Evolutionary conservation across 1,284 basidiomycete genomes (phyloP).

Genomic region (Stygiomarasmius scandens): DNA sequence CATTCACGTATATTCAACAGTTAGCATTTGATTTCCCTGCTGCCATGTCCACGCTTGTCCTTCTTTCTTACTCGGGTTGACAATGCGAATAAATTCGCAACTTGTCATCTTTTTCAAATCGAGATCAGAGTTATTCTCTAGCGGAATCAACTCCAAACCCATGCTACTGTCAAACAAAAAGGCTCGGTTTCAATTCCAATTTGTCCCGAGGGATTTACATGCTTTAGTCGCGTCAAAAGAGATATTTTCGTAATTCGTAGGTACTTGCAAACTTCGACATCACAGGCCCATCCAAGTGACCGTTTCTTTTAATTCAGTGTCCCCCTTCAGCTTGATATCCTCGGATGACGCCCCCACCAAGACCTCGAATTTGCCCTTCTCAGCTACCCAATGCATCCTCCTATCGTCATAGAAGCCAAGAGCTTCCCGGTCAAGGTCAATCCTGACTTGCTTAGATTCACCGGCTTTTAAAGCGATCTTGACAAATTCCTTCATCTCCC

Average conservation of each 20-base stretch:
- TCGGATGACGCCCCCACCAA: constrained; percentile 40
- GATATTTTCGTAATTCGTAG: too few relatives aligned
- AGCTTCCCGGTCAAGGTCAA: constrained; percentile 43
- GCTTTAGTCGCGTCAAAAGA: too few relatives aligned
- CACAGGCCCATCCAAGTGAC: constrained; percentile 46
- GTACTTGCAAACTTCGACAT: not conserved
- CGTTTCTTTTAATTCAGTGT: constrained; percentile 32
- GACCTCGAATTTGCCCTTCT: constrained; percentile 44
- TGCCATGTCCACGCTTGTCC: not conserved
- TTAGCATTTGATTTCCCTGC: not conserved
- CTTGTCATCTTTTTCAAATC: too few relatives aligned
- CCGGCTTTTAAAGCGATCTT: constrained; percentile 47
- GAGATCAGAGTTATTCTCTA: too few relatives aligned
- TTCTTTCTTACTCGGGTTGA: not conserved
- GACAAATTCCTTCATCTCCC: constrained; percentile 49
- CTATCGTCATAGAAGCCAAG: constrained; percentile 49
- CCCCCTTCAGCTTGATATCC: constrained; percentile 36
- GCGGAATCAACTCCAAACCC: too few relatives aligned
- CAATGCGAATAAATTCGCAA: too few relatives aligned
- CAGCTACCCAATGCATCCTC: constrained; percentile 42
- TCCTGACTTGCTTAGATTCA: constrained; percentile 36
- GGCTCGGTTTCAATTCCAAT: too few relatives aligned
- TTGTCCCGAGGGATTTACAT: too few relatives aligned
- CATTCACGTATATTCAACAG: constrained; percentile 95
- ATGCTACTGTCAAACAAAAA: too few relatives aligned